phyloP scores from a whole-genome alignment of 2,329 filamentous ascomycete species.

The Colletotrichum camelliae region DNA sequence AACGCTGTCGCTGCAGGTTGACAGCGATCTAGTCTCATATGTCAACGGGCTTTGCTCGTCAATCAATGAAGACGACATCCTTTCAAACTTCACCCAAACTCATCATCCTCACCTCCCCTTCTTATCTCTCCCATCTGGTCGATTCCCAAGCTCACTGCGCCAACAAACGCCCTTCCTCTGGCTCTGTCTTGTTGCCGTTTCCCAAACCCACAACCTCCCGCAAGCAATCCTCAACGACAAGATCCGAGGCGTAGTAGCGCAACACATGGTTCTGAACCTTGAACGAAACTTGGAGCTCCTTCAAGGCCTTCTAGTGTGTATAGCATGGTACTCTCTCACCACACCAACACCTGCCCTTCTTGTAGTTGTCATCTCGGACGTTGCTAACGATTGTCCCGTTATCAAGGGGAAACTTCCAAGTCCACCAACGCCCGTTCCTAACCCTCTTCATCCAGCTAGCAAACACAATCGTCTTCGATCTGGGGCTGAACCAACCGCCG shows the following conservation, averaged over 20 bases:
- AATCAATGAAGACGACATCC: background rate
- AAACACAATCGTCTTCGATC: background rate
- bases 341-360: background rate
- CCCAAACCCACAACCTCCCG: background rate
- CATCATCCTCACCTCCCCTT: background rate
- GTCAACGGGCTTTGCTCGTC: background rate
- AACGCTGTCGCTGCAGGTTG: background rate
- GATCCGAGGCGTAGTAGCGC: background rate
- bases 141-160: background rate
- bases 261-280: background rate
- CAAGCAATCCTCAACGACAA: background rate
- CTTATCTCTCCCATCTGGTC: background rate
- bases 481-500: background rate
- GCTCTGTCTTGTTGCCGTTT: background rate
- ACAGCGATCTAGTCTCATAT: background rate
- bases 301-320: background rate
- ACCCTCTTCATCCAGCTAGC: background rate
- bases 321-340: background rate
- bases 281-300: background rate
- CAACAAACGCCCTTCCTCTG: background rate
- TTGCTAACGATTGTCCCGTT: fast-evolving
- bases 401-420: background rate
- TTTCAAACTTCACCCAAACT: background rate
- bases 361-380: background rate
- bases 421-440: background rate